phyloP scores from a whole-genome alignment of 1,139 yeast genomes.

The Blastobotrys petasosporus region DNA sequence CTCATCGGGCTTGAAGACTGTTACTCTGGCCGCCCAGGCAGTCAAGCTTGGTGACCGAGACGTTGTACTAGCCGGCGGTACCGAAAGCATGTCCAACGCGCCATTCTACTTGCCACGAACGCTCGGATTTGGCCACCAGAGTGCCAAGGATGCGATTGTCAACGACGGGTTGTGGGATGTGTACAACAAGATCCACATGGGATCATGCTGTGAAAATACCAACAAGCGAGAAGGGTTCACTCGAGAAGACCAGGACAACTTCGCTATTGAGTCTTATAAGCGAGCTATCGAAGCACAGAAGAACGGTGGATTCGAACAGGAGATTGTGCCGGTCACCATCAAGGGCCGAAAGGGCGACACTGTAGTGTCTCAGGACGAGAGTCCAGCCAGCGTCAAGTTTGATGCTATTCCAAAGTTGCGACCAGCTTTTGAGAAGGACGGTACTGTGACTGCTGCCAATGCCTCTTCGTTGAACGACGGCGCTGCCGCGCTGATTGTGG shows the following conservation, averaged over 20 bases:
- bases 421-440: constrained; percentile 83
- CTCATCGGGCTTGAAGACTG: constrained; percentile 55
- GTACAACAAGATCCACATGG: constrained; percentile 53
- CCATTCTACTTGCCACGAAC: constrained; percentile 42
- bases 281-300: constrained; percentile 45
- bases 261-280: constrained; percentile 47
- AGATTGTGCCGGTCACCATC: constrained; percentile 50
- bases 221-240: constrained; percentile 47
- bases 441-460: constrained; percentile 92
- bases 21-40: constrained; percentile 50
- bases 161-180: constrained; percentile 55
- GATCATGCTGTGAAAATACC: constrained; percentile 58
- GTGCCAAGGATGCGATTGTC: constrained; percentile 48
- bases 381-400: constrained; percentile 62
- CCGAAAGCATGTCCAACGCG: constrained; percentile 57
- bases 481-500: constrained; percentile 82
- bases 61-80: constrained; percentile 56
- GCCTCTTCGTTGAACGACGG: constrained; percentile 93
- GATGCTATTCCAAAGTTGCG: constrained; percentile 64
- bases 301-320: constrained; percentile 45
- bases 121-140: constrained; percentile 47
- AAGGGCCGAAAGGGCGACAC: constrained; percentile 50
- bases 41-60: constrained; percentile 50
- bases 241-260: constrained; percentile 53
- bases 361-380: constrained; percentile 54